Conservation (phyloP, 352 stramenopile genomes). For the Thraustochytrium striatum region DNA sequence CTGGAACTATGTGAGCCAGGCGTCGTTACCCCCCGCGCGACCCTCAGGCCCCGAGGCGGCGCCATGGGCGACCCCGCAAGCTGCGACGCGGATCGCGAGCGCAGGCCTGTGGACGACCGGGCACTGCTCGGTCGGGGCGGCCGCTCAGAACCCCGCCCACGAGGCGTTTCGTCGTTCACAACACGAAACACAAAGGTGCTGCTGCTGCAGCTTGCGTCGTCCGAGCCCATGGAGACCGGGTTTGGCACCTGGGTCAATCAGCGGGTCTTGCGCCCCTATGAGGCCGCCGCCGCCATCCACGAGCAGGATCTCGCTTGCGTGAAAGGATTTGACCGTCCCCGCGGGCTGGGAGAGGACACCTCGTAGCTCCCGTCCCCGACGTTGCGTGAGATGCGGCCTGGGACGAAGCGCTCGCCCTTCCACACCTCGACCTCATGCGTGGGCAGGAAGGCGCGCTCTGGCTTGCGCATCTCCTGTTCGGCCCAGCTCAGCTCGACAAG, state of each 20-base stretch:
- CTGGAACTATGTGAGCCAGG: too few species aligned
- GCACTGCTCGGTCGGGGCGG: background rate
- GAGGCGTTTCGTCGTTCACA: conserved; percentile 20
- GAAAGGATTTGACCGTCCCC: background rate
- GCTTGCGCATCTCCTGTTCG: conserved; percentile 12
- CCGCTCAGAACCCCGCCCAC: background rate
- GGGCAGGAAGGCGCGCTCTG: conserved; percentile 24
- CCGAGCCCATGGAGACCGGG: background rate
- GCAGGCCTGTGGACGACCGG: background rate
- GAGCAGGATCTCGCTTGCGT: conserved; percentile 30
- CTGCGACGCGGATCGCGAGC: background rate
- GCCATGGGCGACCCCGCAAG: background rate
- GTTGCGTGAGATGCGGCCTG: conserved; percentile 28
- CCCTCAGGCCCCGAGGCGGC: background rate
- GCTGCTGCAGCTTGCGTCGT: background rate
- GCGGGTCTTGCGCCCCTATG: background rate
- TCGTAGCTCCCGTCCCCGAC: conserved; percentile 16
- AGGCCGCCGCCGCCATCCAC: conserved; percentile 27
- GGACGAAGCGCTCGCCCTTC: background rate
- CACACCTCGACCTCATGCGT: conserved; percentile 39
- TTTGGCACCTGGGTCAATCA: too few species aligned
- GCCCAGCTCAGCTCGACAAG: conserved; percentile 36
- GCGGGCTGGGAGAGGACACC: background rate
- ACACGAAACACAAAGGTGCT: conserved; percentile 13
- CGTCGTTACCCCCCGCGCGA: background rate